A percentile compares a stretch with the other conserved stretches of the same genome.
These are phyloP conservation scores for Gigaspora rosea DNA, from an alignment of 192 early-diverging fungal genomes.

Conservation along the genomic window DNA sequence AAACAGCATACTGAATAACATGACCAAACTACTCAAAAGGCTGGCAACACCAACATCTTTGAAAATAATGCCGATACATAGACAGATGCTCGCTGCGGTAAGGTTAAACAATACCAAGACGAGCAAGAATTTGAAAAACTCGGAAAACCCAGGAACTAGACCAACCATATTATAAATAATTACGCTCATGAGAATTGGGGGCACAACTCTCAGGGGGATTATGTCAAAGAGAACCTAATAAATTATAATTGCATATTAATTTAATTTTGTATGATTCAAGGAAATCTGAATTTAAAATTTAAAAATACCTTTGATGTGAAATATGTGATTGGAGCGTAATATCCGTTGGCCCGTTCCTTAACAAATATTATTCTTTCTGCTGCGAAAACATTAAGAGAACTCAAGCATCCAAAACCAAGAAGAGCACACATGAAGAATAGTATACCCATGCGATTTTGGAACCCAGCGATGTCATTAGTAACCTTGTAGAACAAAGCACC, in stretches of 20 bases:
- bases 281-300: conserved; percentile 11
- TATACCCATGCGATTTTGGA: conserved; percentile 74
- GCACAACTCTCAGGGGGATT: conserved; percentile 76
- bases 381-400: conserved; percentile 64
- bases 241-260: not conserved
- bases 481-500: conserved; percentile 65
- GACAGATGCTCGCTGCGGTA: conserved; percentile 68
- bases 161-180: conserved; percentile 88
- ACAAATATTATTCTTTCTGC: conserved; percentile 65
- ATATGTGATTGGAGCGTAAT: conserved; percentile 66
- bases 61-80: conserved; percentile 71
- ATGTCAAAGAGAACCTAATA: conserved; percentile 65
- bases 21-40: conserved; percentile 71
- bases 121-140: conserved; percentile 71
- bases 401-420: conserved; percentile 70
- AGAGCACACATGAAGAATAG: conserved; percentile 74
- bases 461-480: conserved; percentile 63
- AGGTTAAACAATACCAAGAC: conserved; percentile 80
- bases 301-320: conserved; percentile 52
- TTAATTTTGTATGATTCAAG: not conserved
- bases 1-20: conserved; percentile 88
- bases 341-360: conserved; percentile 70
- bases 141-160: conserved; percentile 53
- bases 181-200: conserved; percentile 72
- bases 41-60: conserved; percentile 69